Percentiles rank a stretch among this genome's conserved stretches.
Conservation (phyloP, 225 moss, liverwort and hornwort genomes). For the Antitrichia curtipendula region DNA sequence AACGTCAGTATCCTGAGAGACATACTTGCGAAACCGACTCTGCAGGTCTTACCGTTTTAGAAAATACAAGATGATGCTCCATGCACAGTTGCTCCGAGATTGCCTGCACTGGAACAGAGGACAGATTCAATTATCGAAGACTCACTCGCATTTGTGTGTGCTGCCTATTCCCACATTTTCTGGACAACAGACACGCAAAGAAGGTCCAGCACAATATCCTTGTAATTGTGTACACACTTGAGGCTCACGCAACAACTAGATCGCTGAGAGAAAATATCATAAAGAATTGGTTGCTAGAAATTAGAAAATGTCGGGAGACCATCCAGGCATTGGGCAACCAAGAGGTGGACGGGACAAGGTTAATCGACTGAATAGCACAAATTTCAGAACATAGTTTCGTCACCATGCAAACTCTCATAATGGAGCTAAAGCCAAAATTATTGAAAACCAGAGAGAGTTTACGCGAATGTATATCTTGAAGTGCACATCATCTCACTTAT, state of each 20-base stretch:
- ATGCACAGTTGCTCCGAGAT: constrained; percentile 93
- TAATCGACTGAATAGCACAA: background rate
- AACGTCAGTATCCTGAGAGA: background rate
- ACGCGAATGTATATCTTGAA: background rate
- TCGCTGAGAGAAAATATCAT: background rate
- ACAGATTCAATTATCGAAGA: background rate
- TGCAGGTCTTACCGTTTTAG: constrained; percentile 50
- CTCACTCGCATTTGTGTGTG: background rate
- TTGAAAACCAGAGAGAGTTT: background rate
- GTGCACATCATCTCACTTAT: constrained; percentile 2
- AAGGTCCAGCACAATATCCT: background rate
- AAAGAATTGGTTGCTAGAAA: background rate
- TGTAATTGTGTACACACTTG: background rate
- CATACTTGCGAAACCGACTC: background rate
- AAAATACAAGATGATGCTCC: constrained; percentile 80
- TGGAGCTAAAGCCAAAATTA: background rate
- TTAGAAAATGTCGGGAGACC: background rate
- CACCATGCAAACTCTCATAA: background rate
- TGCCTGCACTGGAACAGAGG: constrained; percentile 52
- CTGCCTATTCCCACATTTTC: background rate
- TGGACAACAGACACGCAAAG: background rate
- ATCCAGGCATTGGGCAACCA: background rate
- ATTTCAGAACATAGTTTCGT: background rate
- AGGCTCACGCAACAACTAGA: background rate
- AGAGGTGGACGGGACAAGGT: background rate